Evolutionary conservation across 192 early-diverging fungal genomes (phyloP).

Genomic region (Rhizoclosmatium globosum): DNA sequence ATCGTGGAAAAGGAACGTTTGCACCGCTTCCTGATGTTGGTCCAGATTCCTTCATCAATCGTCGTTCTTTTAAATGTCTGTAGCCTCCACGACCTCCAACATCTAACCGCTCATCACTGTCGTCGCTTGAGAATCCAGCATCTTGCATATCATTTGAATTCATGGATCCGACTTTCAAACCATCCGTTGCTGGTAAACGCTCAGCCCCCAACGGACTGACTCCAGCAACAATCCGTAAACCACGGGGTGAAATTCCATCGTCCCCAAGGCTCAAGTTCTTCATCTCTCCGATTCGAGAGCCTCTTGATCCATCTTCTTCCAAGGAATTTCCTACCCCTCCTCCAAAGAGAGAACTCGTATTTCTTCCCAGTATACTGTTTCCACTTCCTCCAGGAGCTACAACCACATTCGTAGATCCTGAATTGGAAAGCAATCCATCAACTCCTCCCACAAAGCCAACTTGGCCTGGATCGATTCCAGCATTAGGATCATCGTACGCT

Average conservation of each 20-base stretch:
- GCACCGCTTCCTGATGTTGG: background rate
- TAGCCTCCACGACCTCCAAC: background rate
- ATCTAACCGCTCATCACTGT: conserved; percentile 9
- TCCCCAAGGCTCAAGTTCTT: conserved; percentile 4
- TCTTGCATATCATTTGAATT: background rate
- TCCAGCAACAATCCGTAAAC: background rate
- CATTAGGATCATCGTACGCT: conserved; percentile 24
- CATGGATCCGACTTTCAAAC: background rate
- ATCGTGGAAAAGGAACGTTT: conserved; percentile 69
- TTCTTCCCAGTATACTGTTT: too few relatives aligned
- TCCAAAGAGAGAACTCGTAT: too few relatives aligned
- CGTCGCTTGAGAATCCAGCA: background rate
- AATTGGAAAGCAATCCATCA: background rate
- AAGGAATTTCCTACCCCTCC: background rate
- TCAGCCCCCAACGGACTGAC: background rate
- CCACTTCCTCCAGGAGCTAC: background rate
- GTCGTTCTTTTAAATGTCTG: background rate
- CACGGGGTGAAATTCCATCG: conserved; percentile 39
- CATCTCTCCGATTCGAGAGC: background rate
- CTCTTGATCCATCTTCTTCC: background rate
- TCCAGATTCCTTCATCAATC: background rate
- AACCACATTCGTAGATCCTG: too few relatives aligned
- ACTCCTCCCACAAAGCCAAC: conserved; percentile 7
- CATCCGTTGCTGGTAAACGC: background rate
- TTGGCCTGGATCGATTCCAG: background rate